Percentiles rank a stretch among this genome's conserved stretches.
phyloP scores from a whole-genome alignment of 352 stramenopile species.

The Pythium insidiosum region DNA sequence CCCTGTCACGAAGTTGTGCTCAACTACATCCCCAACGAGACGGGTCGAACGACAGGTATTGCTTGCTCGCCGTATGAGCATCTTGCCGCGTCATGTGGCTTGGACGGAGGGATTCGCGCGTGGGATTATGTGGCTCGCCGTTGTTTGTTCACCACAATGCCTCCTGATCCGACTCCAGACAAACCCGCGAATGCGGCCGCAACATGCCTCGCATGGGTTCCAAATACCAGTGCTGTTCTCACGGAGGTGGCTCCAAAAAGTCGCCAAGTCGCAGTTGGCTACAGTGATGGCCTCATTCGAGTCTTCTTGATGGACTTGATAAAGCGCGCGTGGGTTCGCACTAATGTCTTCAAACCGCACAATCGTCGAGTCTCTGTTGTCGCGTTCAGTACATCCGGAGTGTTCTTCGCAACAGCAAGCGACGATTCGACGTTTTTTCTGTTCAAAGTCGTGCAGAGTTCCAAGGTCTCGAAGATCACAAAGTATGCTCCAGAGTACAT shows the following conservation, averaged over 20 bases:
- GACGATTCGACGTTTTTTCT: constrained; percentile 85
- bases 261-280: constrained; percentile 83
- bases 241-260: constrained; percentile 37
- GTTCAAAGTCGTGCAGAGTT: constrained; percentile 51
- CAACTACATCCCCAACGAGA: constrained; percentile 56
- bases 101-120: constrained; percentile 78
- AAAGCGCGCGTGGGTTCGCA: constrained; percentile 39
- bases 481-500: constrained; percentile 55
- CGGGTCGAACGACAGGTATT: constrained; percentile 62
- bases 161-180: too few relatives aligned
- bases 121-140: constrained; percentile 82
- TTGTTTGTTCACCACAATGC: constrained; percentile 22
- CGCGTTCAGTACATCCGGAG: constrained; percentile 53
- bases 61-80: constrained; percentile 83
- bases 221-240: constrained; percentile 27
- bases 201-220: constrained; percentile 70
- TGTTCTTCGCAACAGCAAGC: constrained; percentile 69
- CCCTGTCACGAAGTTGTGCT: constrained; percentile 39
- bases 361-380: constrained; percentile 56
- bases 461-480: constrained; percentile 40
- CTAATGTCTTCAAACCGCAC: constrained; percentile 88
- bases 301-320: constrained; percentile 50
- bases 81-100: constrained; percentile 69
- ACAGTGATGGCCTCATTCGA: constrained; percentile 83
- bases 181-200: constrained; percentile 22